Evolutionary conservation across 345 rosid genomes (phyloP).

Genomic region (Euclidium syriacum): DNA sequence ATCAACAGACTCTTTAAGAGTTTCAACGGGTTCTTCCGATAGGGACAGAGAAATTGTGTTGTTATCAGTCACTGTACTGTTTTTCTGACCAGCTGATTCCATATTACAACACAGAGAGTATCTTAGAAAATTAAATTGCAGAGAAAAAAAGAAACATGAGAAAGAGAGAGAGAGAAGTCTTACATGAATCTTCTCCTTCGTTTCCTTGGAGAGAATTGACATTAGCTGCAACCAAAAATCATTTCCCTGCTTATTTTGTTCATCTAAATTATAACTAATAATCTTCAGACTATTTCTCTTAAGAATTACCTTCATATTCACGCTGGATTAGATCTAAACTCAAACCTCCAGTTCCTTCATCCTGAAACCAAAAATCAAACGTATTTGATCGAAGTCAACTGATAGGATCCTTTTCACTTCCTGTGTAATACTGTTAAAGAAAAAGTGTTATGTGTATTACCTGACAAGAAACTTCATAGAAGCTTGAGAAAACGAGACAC

Average conservation of each 20-base stretch:
- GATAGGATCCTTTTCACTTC: neutral
- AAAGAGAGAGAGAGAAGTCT: neutral
- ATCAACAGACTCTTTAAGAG: slow-evolving; percentile 11
- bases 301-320: slow-evolving; percentile 19
- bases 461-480: slow-evolving; percentile 29
- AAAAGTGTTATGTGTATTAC: slow-evolving; percentile 3
- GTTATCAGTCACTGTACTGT: slow-evolving; percentile 22
- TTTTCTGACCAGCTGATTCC: slow-evolving; percentile 28
- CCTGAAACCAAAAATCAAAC: slow-evolving; percentile 16
- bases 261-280: neutral
- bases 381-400: neutral
- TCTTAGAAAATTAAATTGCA: neutral
- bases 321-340: slow-evolving; percentile 16
- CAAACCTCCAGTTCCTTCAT: slow-evolving; percentile 24
- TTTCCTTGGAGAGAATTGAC: slow-evolving; percentile 26
- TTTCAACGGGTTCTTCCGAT: slow-evolving; percentile 15
- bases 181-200: slow-evolving; percentile 18
- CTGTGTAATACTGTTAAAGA: neutral
- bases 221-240: slow-evolving; percentile 12
- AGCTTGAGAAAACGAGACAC: slow-evolving; percentile 18
- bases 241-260: neutral
- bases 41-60: slow-evolving; percentile 29
- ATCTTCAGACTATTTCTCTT: neutral
- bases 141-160: neutral
- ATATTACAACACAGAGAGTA: slow-evolving; percentile 1